Conservation (phyloP, 2,329 filamentous ascomycete species). For the Fusarium succisae region DNA sequence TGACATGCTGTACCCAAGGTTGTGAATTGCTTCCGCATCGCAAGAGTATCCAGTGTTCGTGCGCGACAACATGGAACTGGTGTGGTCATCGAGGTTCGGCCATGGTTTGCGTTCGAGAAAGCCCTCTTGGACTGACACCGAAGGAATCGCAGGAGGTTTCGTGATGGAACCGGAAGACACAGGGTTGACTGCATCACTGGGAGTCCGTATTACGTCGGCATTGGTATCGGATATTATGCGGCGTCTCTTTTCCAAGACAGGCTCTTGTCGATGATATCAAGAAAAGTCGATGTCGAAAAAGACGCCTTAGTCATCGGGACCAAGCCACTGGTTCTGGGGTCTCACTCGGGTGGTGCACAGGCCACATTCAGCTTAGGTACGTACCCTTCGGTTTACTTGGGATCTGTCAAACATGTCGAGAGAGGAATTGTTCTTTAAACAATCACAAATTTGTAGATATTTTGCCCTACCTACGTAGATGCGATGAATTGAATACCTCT, state of each 20-base stretch:
- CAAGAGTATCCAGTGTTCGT: slow-evolving; percentile 16
- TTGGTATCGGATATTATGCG: slow-evolving; percentile 20
- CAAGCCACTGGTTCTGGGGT: slow-evolving; percentile 19
- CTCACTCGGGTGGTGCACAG: slow-evolving; percentile 8
- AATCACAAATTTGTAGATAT: neutral
- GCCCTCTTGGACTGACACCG: slow-evolving; percentile 73
- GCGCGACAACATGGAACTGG: slow-evolving; percentile 30
- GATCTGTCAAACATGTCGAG: neutral
- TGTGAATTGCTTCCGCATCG: slow-evolving; percentile 23
- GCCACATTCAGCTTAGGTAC: neutral
- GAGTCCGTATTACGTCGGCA: slow-evolving; percentile 23
- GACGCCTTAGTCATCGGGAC: slow-evolving; percentile 28
- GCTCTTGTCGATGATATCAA: slow-evolving; percentile 28
- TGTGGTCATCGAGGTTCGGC: slow-evolving; percentile 33
- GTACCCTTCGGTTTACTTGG: neutral
- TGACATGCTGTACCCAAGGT: slow-evolving; percentile 14
- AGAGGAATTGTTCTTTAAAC: neutral
- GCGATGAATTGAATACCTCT: neutral
- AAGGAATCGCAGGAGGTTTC: slow-evolving; percentile 75
- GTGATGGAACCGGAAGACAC: slow-evolving; percentile 60
- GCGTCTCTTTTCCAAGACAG: slow-evolving; percentile 1
- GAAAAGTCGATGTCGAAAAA: slow-evolving; percentile 33
- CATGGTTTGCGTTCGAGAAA: slow-evolving; percentile 59
- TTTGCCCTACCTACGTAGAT: neutral
- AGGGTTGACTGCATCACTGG: slow-evolving; percentile 57